These are phyloP conservation scores for Fusarium nygamai DNA, from an alignment of 2,329 filamentous ascomycete species.

Conservation along the genomic window DNA sequence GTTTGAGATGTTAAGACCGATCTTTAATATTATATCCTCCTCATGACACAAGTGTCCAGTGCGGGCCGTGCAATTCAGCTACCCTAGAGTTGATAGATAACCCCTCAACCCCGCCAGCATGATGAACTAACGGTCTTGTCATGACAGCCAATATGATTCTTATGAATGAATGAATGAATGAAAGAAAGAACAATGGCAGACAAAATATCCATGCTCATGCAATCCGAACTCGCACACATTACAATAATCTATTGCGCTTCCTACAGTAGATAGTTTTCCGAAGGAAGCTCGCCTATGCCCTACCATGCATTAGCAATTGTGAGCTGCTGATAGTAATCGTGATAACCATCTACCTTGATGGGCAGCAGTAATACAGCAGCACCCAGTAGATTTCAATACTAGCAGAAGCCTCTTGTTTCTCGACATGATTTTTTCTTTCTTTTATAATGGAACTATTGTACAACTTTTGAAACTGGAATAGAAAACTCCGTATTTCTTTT, in stretches of 20 bases:
- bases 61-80: neutral
- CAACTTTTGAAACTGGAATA: slow-evolving; percentile 23
- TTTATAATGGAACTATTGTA: slow-evolving; percentile 38
- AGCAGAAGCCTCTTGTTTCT: neutral
- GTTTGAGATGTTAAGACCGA: neutral
- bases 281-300: neutral
- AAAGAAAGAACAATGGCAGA: neutral
- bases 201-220: neutral
- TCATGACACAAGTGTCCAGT: neutral
- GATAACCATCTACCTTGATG: neutral
- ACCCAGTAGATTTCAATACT: neutral
- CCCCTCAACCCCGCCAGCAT: slow-evolving; percentile 28
- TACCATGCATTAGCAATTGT: slow-evolving; percentile 16
- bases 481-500: slow-evolving; percentile 14
- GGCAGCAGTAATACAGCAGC: neutral
- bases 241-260: neutral
- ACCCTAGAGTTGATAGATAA: neutral
- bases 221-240: neutral
- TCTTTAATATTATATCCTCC: neutral
- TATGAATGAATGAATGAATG: neutral
- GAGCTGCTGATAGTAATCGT: neutral
- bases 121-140: slow-evolving; percentile 1
- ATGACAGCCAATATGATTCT: neutral
- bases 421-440: slow-evolving; percentile 38
- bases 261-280: neutral